Percentiles rank a stretch among this genome's conserved stretches.
Conservation (phyloP, 192 early-diverging fungal genomes). For the Mycoemilia scoparia region DNA sequence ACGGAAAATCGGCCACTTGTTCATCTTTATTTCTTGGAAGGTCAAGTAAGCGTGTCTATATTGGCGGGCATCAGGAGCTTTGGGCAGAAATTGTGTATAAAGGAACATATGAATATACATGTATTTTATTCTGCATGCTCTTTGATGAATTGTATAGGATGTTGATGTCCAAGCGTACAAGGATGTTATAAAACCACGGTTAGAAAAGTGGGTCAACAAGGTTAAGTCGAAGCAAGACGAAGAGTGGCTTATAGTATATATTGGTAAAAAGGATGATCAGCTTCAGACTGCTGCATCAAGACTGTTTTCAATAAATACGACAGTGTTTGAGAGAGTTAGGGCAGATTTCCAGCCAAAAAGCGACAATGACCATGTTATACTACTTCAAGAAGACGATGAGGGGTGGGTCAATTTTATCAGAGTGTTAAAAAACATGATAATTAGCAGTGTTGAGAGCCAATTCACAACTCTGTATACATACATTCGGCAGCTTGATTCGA, state of each 20-base stretch:
- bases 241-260: slow-evolving; percentile 76
- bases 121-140: too few relatives aligned
- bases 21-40: too few relatives aligned
- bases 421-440: slow-evolving; percentile 36
- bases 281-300: slow-evolving; percentile 14
- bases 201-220: slow-evolving; percentile 13
- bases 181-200: slow-evolving; percentile 14
- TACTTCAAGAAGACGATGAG: slow-evolving; percentile 7
- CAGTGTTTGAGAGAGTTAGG: slow-evolving; percentile 71
- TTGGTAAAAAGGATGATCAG: slow-evolving; percentile 36
- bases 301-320: slow-evolving; percentile 39
- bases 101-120: too few relatives aligned
- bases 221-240: slow-evolving; percentile 27
- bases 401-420: slow-evolving; percentile 22
- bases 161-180: slow-evolving; percentile 22
- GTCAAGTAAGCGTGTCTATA: too few relatives aligned
- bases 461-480: slow-evolving; percentile 33
- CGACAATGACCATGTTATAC: slow-evolving; percentile 12
- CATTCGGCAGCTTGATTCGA: slow-evolving; percentile 71
- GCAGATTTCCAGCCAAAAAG: slow-evolving; percentile 54
- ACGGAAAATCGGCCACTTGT: too few relatives aligned
- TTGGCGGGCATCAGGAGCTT: too few relatives aligned
- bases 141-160: too few relatives aligned
- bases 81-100: too few relatives aligned
- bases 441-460: slow-evolving; percentile 62